Base-by-base conservation (phyloP, 2,329 filamentous ascomycete species). In the Pseudogymnoascus sp. region DNA sequence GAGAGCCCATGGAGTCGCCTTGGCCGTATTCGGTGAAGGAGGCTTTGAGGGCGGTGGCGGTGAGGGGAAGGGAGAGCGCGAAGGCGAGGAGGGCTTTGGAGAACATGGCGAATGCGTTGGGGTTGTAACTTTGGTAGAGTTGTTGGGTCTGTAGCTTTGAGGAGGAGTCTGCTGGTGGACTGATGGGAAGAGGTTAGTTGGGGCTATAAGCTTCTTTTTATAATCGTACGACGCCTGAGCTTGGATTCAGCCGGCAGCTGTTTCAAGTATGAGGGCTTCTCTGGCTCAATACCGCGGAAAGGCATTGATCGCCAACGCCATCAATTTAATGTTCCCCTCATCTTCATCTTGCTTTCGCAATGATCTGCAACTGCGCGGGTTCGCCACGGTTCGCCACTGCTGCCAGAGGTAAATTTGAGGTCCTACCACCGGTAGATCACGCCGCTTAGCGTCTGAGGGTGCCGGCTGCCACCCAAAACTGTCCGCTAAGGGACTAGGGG, bases 21-120 rank as follows among this genome's bases (percentile, higher is more conserved):
- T 21, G 31, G n/a, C 59, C 59, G 36, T 60, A 60, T 48, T 60
- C 38, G 38, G 59, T 60, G 38, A 60, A 60, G 25, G 59, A 60
- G n/a, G 59, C 59, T 60, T 48, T 48, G 59, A 42, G 42, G 38
- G 35, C 27, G 38, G 36, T 60, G 38, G n/a, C 25, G 21, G 36
- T 33, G 21, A 33, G n/a, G 21, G 59, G 59, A 21, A 48, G 59
- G 13, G 42, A 17, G 25, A 60, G 15, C 12, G 59, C 36, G 59
- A 60, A 21, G 3, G 42, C 27, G 31, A 44, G 21, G 17, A 60
- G 38, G 59, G 21, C 8, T 60, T 55, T 55, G 27, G 48, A 27
- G n/a, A 33, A 12, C 48, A 55, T 55, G 48, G 5, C 17, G 48
- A 29, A 21, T 21, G n/a, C 5, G 29, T 3, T 55, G 27, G n/a